Percentiles rank a stretch among this genome's conserved stretches.
These are phyloP conservation scores for Termitomyces sp. DNA, from an alignment of 768 basidiomycete genomes.

Conservation along the genomic window DNA sequence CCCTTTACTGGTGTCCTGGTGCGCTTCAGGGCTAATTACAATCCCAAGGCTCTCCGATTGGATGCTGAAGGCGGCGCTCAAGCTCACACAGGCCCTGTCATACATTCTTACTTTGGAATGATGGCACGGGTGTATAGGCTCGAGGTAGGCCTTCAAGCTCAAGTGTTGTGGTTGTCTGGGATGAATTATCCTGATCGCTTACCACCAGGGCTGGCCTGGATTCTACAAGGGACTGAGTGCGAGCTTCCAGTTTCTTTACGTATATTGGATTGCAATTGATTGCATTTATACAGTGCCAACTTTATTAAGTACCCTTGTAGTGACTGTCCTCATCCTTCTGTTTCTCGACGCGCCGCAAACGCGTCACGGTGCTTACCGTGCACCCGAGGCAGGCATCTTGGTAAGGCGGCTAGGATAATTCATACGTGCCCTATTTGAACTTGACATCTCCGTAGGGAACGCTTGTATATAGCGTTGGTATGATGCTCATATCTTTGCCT, in stretches of 20 bases:
- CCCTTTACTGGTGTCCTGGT: constrained; percentile 68
- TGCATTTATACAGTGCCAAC: constrained; percentile 35
- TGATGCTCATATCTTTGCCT: constrained; percentile 66
- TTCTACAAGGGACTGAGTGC: constrained; percentile 77
- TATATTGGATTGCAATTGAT: not conserved
- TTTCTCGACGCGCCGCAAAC: constrained; percentile 56
- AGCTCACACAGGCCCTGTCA: constrained; percentile 75
- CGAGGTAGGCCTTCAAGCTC: constrained; percentile 48
- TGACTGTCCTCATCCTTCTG: constrained; percentile 55
- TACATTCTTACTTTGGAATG: constrained; percentile 76
- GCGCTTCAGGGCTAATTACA: constrained; percentile 80
- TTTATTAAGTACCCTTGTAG: constrained; percentile 43
- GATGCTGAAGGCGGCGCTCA: constrained; percentile 75
- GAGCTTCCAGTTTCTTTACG: constrained; percentile 7
- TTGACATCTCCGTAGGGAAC: constrained; percentile 37
- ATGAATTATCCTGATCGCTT: not conserved
- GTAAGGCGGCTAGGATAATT: constrained; percentile 18
- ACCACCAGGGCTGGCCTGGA: constrained; percentile 55
- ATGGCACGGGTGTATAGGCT: constrained; percentile 63
- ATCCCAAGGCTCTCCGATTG: constrained; percentile 78
- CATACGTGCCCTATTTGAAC: not conserved
- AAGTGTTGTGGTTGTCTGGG: not conserved
- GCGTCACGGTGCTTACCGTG: constrained; percentile 61
- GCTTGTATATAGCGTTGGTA: constrained; percentile 58
- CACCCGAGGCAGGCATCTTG: constrained; percentile 57